These are phyloP conservation scores for Solidago caesia DNA, from an alignment of 129 eudicot species.

Conservation along the genomic window DNA sequence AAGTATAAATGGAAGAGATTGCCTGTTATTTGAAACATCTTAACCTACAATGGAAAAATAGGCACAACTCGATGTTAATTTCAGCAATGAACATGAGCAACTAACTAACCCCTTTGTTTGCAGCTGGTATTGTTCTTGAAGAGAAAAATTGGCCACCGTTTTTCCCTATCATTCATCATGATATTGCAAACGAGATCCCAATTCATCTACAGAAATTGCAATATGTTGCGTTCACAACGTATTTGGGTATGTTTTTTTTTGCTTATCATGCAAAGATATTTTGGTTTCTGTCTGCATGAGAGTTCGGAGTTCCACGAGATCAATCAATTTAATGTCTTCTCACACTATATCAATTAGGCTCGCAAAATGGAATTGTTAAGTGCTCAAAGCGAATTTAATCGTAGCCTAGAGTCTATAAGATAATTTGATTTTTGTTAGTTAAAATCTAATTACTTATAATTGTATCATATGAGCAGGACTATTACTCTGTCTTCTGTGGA, in stretches of 20 bases:
- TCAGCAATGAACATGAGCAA: constrained; percentile 11
- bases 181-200: constrained; percentile 95
- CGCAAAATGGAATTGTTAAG: neutral
- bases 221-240: constrained; percentile 92
- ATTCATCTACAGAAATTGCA: constrained; percentile 92
- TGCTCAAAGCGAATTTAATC: neutral
- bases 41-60: neutral
- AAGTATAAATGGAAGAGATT: constrained; percentile 6
- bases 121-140: constrained; percentile 99
- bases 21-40: neutral
- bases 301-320: neutral
- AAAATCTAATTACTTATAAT: too few species aligned
- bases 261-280: neutral
- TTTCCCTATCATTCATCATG: constrained; percentile 96
- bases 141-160: constrained; percentile 99
- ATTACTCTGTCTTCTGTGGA: constrained; percentile 76
- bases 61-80: constrained; percentile 2
- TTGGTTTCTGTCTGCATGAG: neutral
- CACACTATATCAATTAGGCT: constrained; percentile 4
- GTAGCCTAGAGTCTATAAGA: too few species aligned
- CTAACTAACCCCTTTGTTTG: constrained; percentile 28
- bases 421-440: too few species aligned
- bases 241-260: constrained; percentile 57
- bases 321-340: neutral
- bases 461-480: constrained; percentile 51